Evolutionary conservation across 2,329 filamentous ascomycete genomes (phyloP), one percentile per base, ranked within the genome.

Genomic region (Nakataea oryzae): DNA sequence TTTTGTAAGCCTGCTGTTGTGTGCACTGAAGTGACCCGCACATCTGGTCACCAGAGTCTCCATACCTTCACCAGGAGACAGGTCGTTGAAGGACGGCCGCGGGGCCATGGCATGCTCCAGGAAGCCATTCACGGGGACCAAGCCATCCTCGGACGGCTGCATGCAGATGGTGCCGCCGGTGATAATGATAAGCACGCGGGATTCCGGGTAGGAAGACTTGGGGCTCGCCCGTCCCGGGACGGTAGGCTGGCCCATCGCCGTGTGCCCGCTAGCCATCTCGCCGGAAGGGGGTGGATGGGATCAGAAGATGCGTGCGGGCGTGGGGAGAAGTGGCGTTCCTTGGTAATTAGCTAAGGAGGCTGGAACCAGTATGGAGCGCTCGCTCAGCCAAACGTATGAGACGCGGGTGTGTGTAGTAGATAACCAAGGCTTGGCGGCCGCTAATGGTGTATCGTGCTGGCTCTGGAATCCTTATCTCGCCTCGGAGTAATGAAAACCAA

Each of bases 121-220:
- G 72, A 97, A 96, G 3, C 89, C 88, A 68, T 85, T 79, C 62
- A 90, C 89, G 7, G 93, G 93, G 47, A 95, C 81, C 61, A 96
- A 85, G 1, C 93, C 93, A 67, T 91, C 85, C 11, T 84, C 82
- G 12, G 91, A 91, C 62, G 86, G 87, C 71, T 88, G 86, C 93
- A 97, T 96, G 76, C 91, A 96, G 69, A 96, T 96, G 8, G 89
- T 92, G 57, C 89, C 89, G 64, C 90, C 92, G 14, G 93, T 96
- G 78, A 96, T 93, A 74, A 96, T 90, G 69, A 96, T 89, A 66
- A 97, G 80, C 14, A 97, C 89, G 63, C 90, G 82, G 28, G 90
- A 91, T 73, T 96, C 91, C 13, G 88, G 88, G 63, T 79, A 79
- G 11, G 70, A 27, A 26, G 59, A 61, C 11, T 41, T 24, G n/a